These are phyloP conservation scores for Rhynchospora breviuscula DNA, from an alignment of 176 grass and related monocot genomes.

Conservation along the genomic window DNA sequence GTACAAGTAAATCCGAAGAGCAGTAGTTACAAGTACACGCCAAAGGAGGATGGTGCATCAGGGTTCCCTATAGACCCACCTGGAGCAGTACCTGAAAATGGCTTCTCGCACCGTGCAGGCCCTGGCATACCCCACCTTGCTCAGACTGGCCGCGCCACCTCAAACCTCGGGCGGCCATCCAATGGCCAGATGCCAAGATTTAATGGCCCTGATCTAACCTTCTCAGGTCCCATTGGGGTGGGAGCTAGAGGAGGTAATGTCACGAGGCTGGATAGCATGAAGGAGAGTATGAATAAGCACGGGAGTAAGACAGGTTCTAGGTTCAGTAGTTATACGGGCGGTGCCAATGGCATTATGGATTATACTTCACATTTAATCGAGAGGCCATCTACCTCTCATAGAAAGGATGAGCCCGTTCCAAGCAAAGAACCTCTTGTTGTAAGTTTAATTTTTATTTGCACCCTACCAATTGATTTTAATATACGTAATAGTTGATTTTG, in stretches of 20 bases:
- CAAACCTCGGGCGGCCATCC: conserved; percentile 47
- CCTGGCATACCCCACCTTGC: conserved; percentile 33
- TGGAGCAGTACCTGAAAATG: conserved; percentile 54
- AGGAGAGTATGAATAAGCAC: conserved; percentile 48
- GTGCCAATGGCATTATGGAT: background rate
- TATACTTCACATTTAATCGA: conserved; percentile 50
- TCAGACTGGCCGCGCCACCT: conserved; percentile 62
- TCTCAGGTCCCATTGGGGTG: conserved; percentile 41
- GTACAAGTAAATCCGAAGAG: conserved; percentile 63
- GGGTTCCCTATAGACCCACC: conserved; percentile 61
- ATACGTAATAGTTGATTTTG: background rate
- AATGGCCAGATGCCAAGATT: conserved; percentile 46
- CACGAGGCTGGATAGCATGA: conserved; percentile 57
- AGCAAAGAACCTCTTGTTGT: conserved; percentile 61
- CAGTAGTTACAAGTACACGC: conserved; percentile 61
- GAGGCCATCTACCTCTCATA: conserved; percentile 80
- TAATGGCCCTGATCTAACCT: conserved; percentile 50
- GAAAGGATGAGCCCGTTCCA: conserved; percentile 54
- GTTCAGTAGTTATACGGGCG: conserved; percentile 37
- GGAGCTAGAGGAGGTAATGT: conserved; percentile 37
- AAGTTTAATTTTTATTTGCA: conserved; percentile 31
- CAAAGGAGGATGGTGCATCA: conserved; percentile 63
- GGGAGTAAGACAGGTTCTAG: conserved; percentile 52
- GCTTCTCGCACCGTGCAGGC: conserved; percentile 34
- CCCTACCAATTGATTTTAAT: background rate